These are phyloP conservation scores for Saccharomycopsis javanensis DNA, from an alignment of 805 yeast genomes.

Conservation along the genomic window DNA sequence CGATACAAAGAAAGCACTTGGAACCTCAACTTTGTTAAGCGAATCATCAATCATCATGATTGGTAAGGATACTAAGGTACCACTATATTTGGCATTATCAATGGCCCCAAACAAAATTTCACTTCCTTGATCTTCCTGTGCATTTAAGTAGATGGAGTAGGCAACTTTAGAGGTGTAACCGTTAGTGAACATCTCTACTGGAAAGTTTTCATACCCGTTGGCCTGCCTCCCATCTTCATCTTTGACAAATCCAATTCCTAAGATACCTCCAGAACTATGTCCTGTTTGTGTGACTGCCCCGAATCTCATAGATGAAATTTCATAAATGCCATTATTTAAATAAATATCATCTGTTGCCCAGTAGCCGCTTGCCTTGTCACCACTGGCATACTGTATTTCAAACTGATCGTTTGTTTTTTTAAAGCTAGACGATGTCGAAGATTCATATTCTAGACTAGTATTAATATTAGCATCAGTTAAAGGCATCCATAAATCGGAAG, in stretches of 20 bases:
- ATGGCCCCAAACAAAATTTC: conserved; percentile 14
- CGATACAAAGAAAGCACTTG: conserved; percentile 19
- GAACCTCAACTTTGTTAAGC: background rate
- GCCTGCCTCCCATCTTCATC: conserved; percentile 3
- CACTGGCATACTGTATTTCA: conserved; percentile 10
- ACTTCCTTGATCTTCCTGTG: background rate
- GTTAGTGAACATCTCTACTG: background rate
- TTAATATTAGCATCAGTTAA: conserved; percentile 17
- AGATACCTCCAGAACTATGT: background rate
- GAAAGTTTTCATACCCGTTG: conserved; percentile 8
- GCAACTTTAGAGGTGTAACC: conserved; percentile 4
- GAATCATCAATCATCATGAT: conserved; percentile 7
- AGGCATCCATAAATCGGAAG: conserved; percentile 27
- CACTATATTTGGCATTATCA: conserved; percentile 9
- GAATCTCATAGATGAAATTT: conserved; percentile 2
- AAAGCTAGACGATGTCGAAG: background rate
- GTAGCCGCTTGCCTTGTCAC: conserved; percentile 12
- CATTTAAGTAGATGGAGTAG: conserved; percentile 13
- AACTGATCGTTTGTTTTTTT: background rate
- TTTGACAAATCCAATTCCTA: conserved; percentile 12
- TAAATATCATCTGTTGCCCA: conserved; percentile 11
- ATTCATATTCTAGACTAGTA: background rate
- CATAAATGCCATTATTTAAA: background rate
- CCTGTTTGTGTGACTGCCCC: conserved; percentile 23
- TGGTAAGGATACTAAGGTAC: conserved; percentile 1